phyloP scores from a whole-genome alignment of 1,139 yeast species.

The Yamadazyma membranifaciens region DNA sequence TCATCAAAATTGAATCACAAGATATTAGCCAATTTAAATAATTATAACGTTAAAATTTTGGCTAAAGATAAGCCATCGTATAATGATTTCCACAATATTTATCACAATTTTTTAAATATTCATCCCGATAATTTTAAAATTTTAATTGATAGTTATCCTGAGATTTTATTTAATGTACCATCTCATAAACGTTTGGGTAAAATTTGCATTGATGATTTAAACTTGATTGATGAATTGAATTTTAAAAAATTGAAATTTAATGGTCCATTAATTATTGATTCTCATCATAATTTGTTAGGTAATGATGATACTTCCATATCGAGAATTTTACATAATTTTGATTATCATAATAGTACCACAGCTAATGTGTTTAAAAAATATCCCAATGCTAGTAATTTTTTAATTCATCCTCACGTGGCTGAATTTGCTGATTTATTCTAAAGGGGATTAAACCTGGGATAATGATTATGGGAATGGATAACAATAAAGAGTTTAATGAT shows the following conservation, averaged over 20 bases:
- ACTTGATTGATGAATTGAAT: slow-evolving; percentile 18
- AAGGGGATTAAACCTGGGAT: slow-evolving; percentile 1
- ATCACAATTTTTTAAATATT: slow-evolving; percentile 36
- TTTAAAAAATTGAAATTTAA: slow-evolving; percentile 18
- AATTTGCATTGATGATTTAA: slow-evolving; percentile 19
- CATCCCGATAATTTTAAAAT: slow-evolving; percentile 44
- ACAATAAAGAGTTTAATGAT: too few relatives aligned
- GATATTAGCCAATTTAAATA: slow-evolving; percentile 12
- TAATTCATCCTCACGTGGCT: slow-evolving; percentile 47
- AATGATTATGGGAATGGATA: too few relatives aligned
- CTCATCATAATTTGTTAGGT: slow-evolving; percentile 53
- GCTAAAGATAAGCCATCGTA: slow-evolving; percentile 16
- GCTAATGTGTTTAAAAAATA: slow-evolving; percentile 2
- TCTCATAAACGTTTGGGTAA: neutral
- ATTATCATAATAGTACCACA: slow-evolving; percentile 7
- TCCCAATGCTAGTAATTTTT: slow-evolving; percentile 10
- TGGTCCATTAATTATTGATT: slow-evolving; percentile 57
- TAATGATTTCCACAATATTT: slow-evolving; percentile 34
- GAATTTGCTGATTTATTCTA: slow-evolving; percentile 49
- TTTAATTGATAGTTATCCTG: slow-evolving; percentile 25
- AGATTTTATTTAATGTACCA: slow-evolving; percentile 10
- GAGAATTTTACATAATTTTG: slow-evolving; percentile 43
- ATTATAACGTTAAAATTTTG: slow-evolving; percentile 13
- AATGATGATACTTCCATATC: slow-evolving; percentile 44
- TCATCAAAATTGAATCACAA: slow-evolving; percentile 13